Evolutionary conservation across 768 basidiomycete genomes (phyloP), one percentile per base, ranked within the genome.

Genomic region (Tephrocybe sp.): DNA sequence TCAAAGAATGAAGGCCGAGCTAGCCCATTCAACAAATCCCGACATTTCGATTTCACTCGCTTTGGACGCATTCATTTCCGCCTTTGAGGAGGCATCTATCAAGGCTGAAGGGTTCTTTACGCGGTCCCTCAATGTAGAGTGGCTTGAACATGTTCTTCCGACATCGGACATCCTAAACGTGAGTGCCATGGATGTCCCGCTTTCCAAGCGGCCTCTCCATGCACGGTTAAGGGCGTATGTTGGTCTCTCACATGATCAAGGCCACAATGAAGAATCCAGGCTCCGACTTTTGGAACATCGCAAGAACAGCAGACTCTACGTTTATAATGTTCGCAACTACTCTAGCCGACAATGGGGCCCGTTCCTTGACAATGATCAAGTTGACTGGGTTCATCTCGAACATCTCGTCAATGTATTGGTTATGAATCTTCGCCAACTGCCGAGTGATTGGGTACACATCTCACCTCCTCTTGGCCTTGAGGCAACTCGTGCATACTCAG

Each of bases 241-340:
- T 38, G 74, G 75, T 20, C 68, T 80, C 36, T 69, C 77, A 13
- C 56, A 74, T 54, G 72, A 76, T 49, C 57, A 60, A 34, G 63
- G 56, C 33, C 59, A 61, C 14, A 65, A 72, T 36, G 60, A 66
- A 23, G 57, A 56, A 44, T 54, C 65, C 36, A 55, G 54, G 51
- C 43, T 55, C 20, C 67, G 60, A 7, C 59, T 75, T 40, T 62
- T 58, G 11, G 51, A 57, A 11, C 65, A 73, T 20, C 78, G 81
- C 20, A 72, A 70, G 40, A 59, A 61, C 30, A 82, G 83, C 55
- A 71, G 88, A 34, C 75, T 73, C 51, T 79, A 70, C 56, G 81
- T 85, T 4, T 89, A 89, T 66, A 76, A 86, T 62, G 72, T 88
- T 39, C 73, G 76, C 10, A 80, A 83, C 57, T 89, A 88, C 60